Conservation (phyloP, 2,329 filamentous ascomycete genomes). For the Fusarium redolens region DNA sequence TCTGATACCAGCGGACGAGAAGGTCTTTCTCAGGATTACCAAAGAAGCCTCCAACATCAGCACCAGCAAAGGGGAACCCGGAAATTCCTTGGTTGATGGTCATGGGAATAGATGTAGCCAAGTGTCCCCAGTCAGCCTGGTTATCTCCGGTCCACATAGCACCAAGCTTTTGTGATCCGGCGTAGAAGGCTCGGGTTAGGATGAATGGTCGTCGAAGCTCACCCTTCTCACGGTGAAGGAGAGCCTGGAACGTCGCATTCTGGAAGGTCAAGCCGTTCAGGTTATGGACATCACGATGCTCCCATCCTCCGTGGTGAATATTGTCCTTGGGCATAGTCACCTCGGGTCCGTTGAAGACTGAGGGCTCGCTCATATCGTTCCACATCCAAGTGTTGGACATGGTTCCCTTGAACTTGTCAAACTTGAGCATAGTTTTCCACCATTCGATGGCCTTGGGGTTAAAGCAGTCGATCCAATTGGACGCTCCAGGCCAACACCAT, state of each 20-base stretch:
- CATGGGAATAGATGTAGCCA: conserved; percentile 93
- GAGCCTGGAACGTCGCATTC: conserved; percentile 89
- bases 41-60: conserved; percentile 98
- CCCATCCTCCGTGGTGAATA: conserved; percentile 89
- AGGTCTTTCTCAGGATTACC: conserved; percentile 95
- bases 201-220: conserved; percentile 90
- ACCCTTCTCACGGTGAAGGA: conserved; percentile 86
- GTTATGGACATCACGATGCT: conserved; percentile 97
- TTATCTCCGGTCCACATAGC: conserved; percentile 99
- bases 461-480: conserved; percentile 96
- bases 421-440: conserved; percentile 92
- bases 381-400: conserved; percentile 91
- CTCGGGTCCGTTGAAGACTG: conserved; percentile 97
- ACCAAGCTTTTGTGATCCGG: conserved; percentile 87
- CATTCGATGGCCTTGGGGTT: conserved; percentile 91
- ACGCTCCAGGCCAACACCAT: conserved; percentile 98
- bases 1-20: conserved; percentile 94
- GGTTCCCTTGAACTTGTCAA: conserved; percentile 87
- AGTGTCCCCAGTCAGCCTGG: conserved; percentile 90
- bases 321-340: conserved; percentile 99
- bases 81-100: conserved; percentile 90
- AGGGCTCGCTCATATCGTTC: conserved; percentile 99
- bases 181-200: conserved; percentile 90
- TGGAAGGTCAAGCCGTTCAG: conserved; percentile 94
- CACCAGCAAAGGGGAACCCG: conserved; percentile 93